phyloP scores from a whole-genome alignment of 192 early-diverging fungal genomes.

The Podila epicladia region DNA sequence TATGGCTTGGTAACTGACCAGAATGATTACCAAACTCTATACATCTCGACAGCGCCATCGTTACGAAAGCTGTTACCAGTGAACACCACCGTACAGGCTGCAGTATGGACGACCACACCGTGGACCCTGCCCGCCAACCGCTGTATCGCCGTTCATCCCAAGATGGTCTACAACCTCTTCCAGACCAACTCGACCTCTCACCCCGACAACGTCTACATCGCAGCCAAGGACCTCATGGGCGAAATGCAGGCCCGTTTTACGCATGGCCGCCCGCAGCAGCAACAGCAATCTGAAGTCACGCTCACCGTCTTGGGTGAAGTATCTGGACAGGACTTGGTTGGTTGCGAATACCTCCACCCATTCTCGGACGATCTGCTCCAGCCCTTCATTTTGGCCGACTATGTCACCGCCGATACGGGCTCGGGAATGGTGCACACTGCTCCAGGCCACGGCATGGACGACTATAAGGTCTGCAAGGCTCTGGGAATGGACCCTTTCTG shows the following conservation, averaged over 20 bases:
- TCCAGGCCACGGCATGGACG: constrained; percentile 84
- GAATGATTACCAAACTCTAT: background rate
- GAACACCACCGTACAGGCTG: constrained; percentile 26
- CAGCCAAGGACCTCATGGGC: constrained; percentile 35
- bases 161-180: constrained; percentile 36
- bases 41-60: background rate
- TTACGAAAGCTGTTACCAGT: constrained; percentile 15
- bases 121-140: constrained; percentile 84
- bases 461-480: constrained; percentile 70
- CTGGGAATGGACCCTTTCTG: constrained; percentile 68
- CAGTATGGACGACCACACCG: constrained; percentile 86
- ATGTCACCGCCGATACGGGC: constrained; percentile 78
- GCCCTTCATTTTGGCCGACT: constrained; percentile 68
- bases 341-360: constrained; percentile 65
- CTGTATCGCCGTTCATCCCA: constrained; percentile 40
- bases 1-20: background rate
- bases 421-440: constrained; percentile 81
- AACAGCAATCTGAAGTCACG: too few species aligned
- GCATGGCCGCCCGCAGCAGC: too few species aligned
- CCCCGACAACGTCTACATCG: constrained; percentile 22
- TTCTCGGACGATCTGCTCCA: constrained; percentile 49
- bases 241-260: constrained; percentile 35
- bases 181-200: constrained; percentile 8
- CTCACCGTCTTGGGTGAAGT: constrained; percentile 4
- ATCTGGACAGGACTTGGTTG: constrained; percentile 61